Percentiles rank a stretch among this genome's conserved stretches.
Evolutionary conservation across 2,329 filamentous ascomycete species (phyloP).

Genomic region (Aspergillus pseudoviridinutans): DNA sequence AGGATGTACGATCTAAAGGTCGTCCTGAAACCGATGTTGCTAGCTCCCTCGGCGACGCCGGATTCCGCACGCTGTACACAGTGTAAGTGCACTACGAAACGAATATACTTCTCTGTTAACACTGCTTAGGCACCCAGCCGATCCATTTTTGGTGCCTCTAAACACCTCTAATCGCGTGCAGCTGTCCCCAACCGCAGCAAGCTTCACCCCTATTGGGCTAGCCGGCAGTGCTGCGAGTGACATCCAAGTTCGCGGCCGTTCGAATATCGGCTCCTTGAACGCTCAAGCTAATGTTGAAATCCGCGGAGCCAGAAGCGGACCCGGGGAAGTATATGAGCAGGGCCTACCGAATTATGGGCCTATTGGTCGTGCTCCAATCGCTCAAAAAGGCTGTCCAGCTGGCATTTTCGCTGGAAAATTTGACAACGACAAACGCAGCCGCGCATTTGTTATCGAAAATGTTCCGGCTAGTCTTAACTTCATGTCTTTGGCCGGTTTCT

Average conservation of each 20-base stretch:
- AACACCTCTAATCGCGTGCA: conserved; percentile 24
- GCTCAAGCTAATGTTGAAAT: conserved; percentile 18
- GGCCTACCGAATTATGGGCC: conserved; percentile 17
- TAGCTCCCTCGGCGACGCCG: conserved; percentile 12
- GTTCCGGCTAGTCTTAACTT: conserved; percentile 29
- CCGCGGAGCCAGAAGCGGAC: conserved; percentile 5
- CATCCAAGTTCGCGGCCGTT: conserved; percentile 7
- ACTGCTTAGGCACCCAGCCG: conserved; percentile 16
- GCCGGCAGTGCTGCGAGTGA: conserved; percentile 7
- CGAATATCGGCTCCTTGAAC: conserved; percentile 17
- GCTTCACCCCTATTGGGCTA: conserved; percentile 53
- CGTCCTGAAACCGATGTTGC: conserved; percentile 16
- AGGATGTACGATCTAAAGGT: conserved; percentile 47
- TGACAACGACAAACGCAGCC: conserved; percentile 24
- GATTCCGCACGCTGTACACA: conserved; percentile 17
- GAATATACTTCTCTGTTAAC: background rate
- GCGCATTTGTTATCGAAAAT: conserved; percentile 32
- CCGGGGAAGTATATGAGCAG: conserved; percentile 10
- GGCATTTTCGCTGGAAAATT: conserved; percentile 16
- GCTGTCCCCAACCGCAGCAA: conserved; percentile 61
- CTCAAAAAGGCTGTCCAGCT: conserved; percentile 6
- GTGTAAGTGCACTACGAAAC: conserved; percentile 14
- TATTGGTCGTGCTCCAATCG: conserved; percentile 18
- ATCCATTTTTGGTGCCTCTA: conserved; percentile 27
- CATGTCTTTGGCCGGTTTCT: conserved; percentile 34